phyloP scores from a whole-genome alignment of 2,329 filamentous ascomycete genomes.

The Stemphylium beticola region DNA sequence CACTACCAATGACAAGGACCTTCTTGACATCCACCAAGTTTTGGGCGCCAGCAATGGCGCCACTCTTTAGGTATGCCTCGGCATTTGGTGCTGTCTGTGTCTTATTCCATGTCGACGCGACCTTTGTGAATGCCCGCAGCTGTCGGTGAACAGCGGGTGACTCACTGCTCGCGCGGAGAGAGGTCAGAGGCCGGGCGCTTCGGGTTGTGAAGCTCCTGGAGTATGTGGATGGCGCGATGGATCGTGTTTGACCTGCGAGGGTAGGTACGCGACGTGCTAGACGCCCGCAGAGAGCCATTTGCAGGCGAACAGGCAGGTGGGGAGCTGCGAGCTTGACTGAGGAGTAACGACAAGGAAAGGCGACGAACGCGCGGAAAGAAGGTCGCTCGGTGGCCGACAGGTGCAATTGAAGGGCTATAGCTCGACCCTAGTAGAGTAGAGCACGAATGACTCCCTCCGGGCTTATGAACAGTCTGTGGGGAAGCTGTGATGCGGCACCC shows the following conservation, averaged over 20 bases:
- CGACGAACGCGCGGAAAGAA: slow-evolving; percentile 25
- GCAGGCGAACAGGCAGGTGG: slow-evolving; percentile 40
- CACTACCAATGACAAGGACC: slow-evolving; percentile 93
- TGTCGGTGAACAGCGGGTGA: slow-evolving; percentile 42
- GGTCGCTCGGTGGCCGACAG: slow-evolving; percentile 25
- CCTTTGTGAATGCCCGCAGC: slow-evolving; percentile 48
- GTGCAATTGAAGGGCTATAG: slow-evolving; percentile 42
- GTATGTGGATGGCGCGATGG: slow-evolving; percentile 35
- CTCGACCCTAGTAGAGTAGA: slow-evolving; percentile 38
- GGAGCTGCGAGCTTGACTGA: slow-evolving; percentile 42
- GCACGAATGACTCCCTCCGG: slow-evolving; percentile 34
- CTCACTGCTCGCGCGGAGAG: slow-evolving; percentile 39
- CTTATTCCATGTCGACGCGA: slow-evolving; percentile 45
- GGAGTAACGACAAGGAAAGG: slow-evolving; percentile 17
- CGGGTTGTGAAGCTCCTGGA: slow-evolving; percentile 43
- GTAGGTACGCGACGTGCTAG: slow-evolving; percentile 50
- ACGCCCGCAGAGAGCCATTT: slow-evolving; percentile 51
- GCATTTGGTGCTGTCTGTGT: slow-evolving; percentile 77
- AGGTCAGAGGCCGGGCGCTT: slow-evolving; percentile 39
- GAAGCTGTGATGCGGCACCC: slow-evolving; percentile 37
- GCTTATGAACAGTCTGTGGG: slow-evolving; percentile 40
- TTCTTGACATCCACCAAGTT: slow-evolving; percentile 92
- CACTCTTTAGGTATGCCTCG: slow-evolving; percentile 87
- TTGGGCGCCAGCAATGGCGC: slow-evolving; percentile 76
- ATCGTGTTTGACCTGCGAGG: slow-evolving; percentile 43